These are phyloP conservation scores for Picea abies DNA, from an alignment of 83 land plant genomes.

Conservation along the genomic window DNA sequence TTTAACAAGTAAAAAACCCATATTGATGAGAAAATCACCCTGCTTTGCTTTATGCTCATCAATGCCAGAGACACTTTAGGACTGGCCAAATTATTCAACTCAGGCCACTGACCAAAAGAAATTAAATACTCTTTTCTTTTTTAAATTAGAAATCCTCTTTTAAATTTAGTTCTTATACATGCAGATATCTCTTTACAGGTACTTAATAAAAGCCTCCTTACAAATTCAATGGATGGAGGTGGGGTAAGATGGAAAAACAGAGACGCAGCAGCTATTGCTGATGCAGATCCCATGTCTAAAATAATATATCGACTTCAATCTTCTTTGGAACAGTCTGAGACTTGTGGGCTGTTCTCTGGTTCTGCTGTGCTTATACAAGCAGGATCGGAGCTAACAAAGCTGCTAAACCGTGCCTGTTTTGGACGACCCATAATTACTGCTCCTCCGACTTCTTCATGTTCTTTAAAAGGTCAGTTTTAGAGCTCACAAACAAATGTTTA, in stretches of 20 bases:
- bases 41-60: no score
- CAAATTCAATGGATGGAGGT: slow-evolving; percentile 1
- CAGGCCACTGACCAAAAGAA: no score
- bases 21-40: no score
- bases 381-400: slow-evolving; percentile 20
- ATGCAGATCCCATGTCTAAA: slow-evolving; percentile 51
- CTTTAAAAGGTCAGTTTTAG: slow-evolving; percentile 8
- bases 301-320: slow-evolving; percentile 28
- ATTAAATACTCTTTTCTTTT: no score
- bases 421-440: slow-evolving; percentile 34
- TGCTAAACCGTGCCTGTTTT: slow-evolving; percentile 34
- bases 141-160: no score
- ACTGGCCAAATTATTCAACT: no score
- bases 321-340: slow-evolving; percentile 13
- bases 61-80: no score
- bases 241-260: slow-evolving; percentile 69
- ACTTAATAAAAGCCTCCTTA: not conserved
- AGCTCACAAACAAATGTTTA: not conserved
- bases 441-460: slow-evolving; percentile 15
- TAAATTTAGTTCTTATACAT: no score
- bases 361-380: slow-evolving; percentile 38
- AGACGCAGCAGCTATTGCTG: slow-evolving; percentile 41
- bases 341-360: slow-evolving; percentile 16
- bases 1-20: no score
- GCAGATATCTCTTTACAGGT: no score